Evolutionary conservation across 345 rosid species (phyloP).

Genomic region (Draba incana): DNA sequence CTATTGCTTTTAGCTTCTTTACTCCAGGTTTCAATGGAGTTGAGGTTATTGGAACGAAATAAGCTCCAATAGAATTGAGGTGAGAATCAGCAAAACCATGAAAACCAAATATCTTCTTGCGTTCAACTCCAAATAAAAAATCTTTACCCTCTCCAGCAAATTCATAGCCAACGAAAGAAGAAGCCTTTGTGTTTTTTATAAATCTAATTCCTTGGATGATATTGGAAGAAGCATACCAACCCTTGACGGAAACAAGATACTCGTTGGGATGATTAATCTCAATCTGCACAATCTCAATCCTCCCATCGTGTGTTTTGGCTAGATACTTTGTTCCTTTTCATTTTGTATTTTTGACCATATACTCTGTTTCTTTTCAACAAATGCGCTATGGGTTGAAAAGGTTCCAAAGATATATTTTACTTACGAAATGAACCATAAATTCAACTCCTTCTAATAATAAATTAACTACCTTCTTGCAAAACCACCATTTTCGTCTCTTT

Average conservation of each 20-base stretch:
- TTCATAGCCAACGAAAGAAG: not conserved
- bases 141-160: slow-evolving; percentile 9
- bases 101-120: slow-evolving; percentile 38
- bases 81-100: slow-evolving; percentile 25
- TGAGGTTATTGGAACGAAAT: slow-evolving; percentile 16
- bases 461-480: too few species aligned
- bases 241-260: slow-evolving; percentile 13
- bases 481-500: too few species aligned
- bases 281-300: not conserved
- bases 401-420: too few species aligned
- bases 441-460: too few species aligned
- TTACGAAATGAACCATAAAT: too few species aligned
- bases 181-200: slow-evolving; percentile 7
- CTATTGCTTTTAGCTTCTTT: not conserved
- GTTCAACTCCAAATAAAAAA: slow-evolving; percentile 24
- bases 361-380: too few species aligned
- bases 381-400: too few species aligned
- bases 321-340: too few species aligned
- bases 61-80: slow-evolving; percentile 38
- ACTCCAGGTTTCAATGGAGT: slow-evolving; percentile 4
- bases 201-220: slow-evolving; percentile 24
- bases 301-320: too few species aligned
- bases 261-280: not conserved
- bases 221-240: slow-evolving; percentile 12
- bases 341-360: too few species aligned